These are phyloP conservation scores for Globisporangium middletonii DNA, from an alignment of 352 stramenopile genomes.

Conservation along the genomic window DNA sequence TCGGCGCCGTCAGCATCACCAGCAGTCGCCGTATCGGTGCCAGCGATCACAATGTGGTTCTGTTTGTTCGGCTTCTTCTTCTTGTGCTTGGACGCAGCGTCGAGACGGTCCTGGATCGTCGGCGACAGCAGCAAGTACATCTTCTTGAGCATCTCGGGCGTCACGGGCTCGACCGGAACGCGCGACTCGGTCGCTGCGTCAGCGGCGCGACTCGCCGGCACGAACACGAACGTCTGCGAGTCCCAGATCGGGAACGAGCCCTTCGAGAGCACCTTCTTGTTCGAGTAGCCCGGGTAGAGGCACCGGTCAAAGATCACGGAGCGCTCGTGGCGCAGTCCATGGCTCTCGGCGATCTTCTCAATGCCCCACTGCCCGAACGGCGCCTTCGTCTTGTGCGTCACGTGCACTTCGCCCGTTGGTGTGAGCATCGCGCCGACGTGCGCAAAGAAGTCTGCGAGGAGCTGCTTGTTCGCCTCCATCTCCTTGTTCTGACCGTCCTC, in stretches of 20 bases:
- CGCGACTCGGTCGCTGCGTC: slow-evolving; percentile 9
- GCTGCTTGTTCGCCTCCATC: slow-evolving; percentile 93
- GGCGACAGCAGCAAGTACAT: slow-evolving; percentile 62
- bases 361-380: slow-evolving; percentile 88
- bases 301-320: slow-evolving; percentile 92
- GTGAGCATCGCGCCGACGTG: slow-evolving; percentile 48
- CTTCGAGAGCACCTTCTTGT: slow-evolving; percentile 94
- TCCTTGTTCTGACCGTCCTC: slow-evolving; percentile 96
- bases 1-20: neutral
- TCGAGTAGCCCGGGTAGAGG: slow-evolving; percentile 90
- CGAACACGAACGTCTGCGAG: slow-evolving; percentile 93
- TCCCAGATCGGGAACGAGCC: slow-evolving; percentile 96
- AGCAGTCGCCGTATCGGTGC: neutral
- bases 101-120: slow-evolving; percentile 45
- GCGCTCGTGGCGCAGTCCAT: slow-evolving; percentile 47
- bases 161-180: slow-evolving; percentile 30
- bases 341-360: slow-evolving; percentile 44
- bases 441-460: slow-evolving; percentile 88
- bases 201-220: slow-evolving; percentile 20
- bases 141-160: slow-evolving; percentile 53
- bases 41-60: slow-evolving; percentile 6
- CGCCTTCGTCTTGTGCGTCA: slow-evolving; percentile 96
- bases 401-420: slow-evolving; percentile 83
- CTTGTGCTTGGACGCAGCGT: slow-evolving; percentile 44
- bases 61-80: slow-evolving; percentile 24